Evolutionary conservation across 768 basidiomycete species (phyloP), one percentile per base, ranked within the genome.

Genomic region (Trichaptum fuscoviolaceum): DNA sequence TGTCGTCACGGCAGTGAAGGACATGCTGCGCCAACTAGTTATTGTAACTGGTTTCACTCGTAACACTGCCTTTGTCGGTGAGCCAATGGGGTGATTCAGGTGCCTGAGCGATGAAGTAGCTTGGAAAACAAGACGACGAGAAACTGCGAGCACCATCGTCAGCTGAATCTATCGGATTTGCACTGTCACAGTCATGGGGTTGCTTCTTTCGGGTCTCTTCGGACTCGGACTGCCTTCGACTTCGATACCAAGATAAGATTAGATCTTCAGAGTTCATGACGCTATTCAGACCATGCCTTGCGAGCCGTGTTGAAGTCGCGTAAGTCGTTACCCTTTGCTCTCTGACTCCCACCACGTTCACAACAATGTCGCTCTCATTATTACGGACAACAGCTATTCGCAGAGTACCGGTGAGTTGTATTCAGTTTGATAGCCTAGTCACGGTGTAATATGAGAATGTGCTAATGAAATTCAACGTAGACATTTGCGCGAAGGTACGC

Each of bases 401-500:
- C 23, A 25, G 24, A 17, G 24, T 25, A 25, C 30, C 59, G 12
- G 59, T 61, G 59, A 25, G 59, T 24, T 17, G 24, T 20, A 18
- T 61, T 2, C 12, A 25, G 2, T 7, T n/a, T 26, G n/a, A 9
- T 58, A n/a, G n/a, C 8, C 25, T 18, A n/a, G n/a, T n/a, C n/a
- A n/a, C n/a, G 10, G 23, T 20, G 15, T 61, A 61, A 61, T 23
- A 24, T 61, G 15, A 18, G 25, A 25, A 4, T 34, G 15, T 26
- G 23, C 23, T 34, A 3, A 61, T 17, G 59, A 25, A 25, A 3
- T 5, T 20, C 23, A 15, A 15, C 24, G 25, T 20, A 25, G 30
- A 25, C 25, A 3, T 20, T 12, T 61, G 74, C 77, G 60, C 83
- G 85, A 64, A 72, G 83, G 68, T 83, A 81, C 70, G 77, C 83